Evolutionary conservation across 495 filamentous ascomycete genomes (phyloP).

Genomic region (Aspergillus haitiensis): DNA sequence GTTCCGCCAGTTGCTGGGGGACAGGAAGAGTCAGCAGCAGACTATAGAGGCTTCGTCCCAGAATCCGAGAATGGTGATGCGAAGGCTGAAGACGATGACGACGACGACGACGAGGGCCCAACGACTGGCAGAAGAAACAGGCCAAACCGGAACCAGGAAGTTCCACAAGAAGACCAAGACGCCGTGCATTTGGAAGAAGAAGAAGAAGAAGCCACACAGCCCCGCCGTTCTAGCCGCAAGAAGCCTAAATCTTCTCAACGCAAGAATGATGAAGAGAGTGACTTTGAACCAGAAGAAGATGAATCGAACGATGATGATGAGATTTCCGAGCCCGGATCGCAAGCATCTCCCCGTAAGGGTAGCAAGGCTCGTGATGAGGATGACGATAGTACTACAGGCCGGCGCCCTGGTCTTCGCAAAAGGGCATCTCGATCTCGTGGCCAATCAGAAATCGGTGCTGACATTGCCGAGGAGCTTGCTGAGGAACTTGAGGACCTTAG

Average conservation of each 20-base stretch:
- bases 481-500: conserved; percentile 74
- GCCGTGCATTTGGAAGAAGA: conserved; percentile 40
- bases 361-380: conserved; percentile 46
- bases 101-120: conserved; percentile 69
- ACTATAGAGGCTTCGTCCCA: conserved; percentile 50
- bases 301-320: conserved; percentile 63
- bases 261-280: conserved; percentile 71
- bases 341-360: conserved; percentile 45
- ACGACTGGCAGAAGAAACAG: conserved; percentile 53
- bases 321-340: conserved; percentile 50
- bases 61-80: conserved; percentile 51
- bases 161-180: conserved; percentile 34
- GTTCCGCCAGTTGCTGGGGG: conserved; percentile 25
- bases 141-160: conserved; percentile 40
- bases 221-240: conserved; percentile 49
- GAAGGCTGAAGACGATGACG: conserved; percentile 53
- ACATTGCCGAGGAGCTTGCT: conserved; percentile 70
- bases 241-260: conserved; percentile 54
- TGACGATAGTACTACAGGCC: conserved; percentile 48
- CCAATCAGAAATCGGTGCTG: conserved; percentile 47
- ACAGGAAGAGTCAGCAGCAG: conserved; percentile 30
- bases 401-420: conserved; percentile 54
- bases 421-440: conserved; percentile 54
- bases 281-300: conserved; percentile 79
- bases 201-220: conserved; percentile 42